These are phyloP conservation scores for Grosmannia clavigera DNA, from an alignment of 2,329 filamentous ascomycete species.

Conservation along the genomic window DNA sequence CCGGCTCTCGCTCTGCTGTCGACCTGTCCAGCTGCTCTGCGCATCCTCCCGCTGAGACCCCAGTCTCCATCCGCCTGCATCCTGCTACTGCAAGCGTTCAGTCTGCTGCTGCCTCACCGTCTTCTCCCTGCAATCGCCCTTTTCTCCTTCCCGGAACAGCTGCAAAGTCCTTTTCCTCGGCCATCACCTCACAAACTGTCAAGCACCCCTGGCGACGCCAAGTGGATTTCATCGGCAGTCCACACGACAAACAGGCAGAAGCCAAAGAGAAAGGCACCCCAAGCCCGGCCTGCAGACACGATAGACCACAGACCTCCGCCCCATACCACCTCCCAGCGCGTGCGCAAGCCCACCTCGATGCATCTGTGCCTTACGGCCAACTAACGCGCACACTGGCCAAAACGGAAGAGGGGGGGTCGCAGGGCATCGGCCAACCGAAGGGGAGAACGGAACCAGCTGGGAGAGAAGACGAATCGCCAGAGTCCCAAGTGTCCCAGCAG, in stretches of 20 bases:
- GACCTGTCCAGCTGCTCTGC: not conserved
- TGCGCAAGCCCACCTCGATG: not conserved
- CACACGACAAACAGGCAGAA: constrained; percentile 2
- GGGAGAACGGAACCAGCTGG: not conserved
- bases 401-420: not conserved
- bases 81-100: constrained; percentile 8
- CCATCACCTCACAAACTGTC: not conserved
- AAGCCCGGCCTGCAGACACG: not conserved
- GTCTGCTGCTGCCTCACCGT: not conserved
- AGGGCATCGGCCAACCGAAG: not conserved
- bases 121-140: not conserved
- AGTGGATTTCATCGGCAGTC: not conserved
- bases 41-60: not conserved
- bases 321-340: not conserved
- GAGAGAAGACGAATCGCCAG: too few species aligned
- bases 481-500: too few species aligned
- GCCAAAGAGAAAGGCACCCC: not conserved
- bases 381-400: not conserved
- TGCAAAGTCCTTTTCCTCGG: not conserved
- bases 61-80: constrained; percentile 12
- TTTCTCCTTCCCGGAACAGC: not conserved
- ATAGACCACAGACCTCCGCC: not conserved
- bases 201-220: not conserved
- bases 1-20: too few species aligned
- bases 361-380: not conserved